Base-by-base conservation (phyloP, 164 flowering plant species). In the Magnolia sinica region DNA sequence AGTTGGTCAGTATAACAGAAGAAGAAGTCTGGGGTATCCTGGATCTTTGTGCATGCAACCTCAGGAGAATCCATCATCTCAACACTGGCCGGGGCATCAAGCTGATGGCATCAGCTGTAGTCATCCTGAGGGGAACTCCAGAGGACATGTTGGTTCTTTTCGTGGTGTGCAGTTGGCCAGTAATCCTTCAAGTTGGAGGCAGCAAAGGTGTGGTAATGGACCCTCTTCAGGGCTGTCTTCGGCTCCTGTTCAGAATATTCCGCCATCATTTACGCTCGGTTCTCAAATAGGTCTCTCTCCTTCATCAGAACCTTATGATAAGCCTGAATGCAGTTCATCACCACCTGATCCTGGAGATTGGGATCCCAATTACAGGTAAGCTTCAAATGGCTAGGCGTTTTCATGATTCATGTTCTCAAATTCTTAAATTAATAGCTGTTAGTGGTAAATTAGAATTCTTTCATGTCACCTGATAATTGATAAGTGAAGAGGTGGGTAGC, bases 361-460 rank as follows among this genome's bases (percentile, higher is more conserved):
- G 99, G 98, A 93, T 86, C 98, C 99, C 72, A 91, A 94, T 76
- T 96, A 96, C 70, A 94, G 98, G 99, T 90, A 83, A 76, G 76
- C 58, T 67, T 19, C 11, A 1, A 19, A 51, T 31, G 18, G 45
- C 55, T 59, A 68, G 49, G 37, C 8, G 13, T 5, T 76, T 55
- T 13, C 27, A 31, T 22, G 51, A 18, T 68, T 20, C 24, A 24
- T 20, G 27, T 67, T 23, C 13, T 68, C 2, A 6, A 68, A 1
- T 18, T 8, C 16, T 18, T 27, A 31, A 65, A 29, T 31, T 68
- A 68, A 14, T 14, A 68, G 49, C 31, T 68, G 61, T 55, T 55
- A 55, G 11, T 55, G 61, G 13, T 16, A 8, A 52, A 37, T 37
- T 37, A 37, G 45, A 37, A 37, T 37, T 37, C 45, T 37, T 37